Conservation (phyloP, 2,329 filamentous ascomycete genomes). For the Dothidotthia symphoricarpi region DNA sequence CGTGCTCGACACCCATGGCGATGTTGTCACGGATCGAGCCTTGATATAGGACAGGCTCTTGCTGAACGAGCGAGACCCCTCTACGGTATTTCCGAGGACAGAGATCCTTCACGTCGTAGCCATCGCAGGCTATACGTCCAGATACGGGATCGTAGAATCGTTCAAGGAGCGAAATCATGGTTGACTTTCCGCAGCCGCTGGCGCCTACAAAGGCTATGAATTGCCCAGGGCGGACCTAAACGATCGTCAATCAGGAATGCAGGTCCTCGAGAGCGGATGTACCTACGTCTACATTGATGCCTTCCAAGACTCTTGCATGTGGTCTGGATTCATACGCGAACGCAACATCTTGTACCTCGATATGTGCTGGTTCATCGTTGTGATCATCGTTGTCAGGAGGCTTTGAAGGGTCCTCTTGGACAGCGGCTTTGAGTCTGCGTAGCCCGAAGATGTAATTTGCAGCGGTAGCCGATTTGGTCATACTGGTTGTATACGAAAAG, state of each 20-base stretch:
- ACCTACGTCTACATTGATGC: conserved; percentile 64
- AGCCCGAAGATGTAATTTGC: conserved; percentile 57
- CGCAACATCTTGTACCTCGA: conserved; percentile 63
- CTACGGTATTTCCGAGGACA: conserved; percentile 80
- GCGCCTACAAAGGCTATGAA: conserved; percentile 88
- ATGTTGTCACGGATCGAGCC: conserved; percentile 91
- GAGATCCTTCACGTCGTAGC: conserved; percentile 70
- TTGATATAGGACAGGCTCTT: conserved; percentile 93
- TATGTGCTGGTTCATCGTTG: conserved; percentile 35
- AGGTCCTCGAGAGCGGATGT: neutral
- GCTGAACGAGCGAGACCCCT: conserved; percentile 82
- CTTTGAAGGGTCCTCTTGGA: conserved; percentile 38
- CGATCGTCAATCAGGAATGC: neutral
- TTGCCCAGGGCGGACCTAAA: conserved; percentile 52
- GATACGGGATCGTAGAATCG: conserved; percentile 88
- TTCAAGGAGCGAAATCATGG: conserved; percentile 85
- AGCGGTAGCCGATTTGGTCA: conserved; percentile 92
- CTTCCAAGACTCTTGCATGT: conserved; percentile 73
- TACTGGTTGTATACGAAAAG: conserved; percentile 91
- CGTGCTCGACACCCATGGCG: conserved; percentile 61
- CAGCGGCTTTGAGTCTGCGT: conserved; percentile 38
- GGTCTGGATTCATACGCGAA: conserved; percentile 79
- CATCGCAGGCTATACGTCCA: conserved; percentile 78
- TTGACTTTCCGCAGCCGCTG: conserved; percentile 90
- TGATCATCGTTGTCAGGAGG: conserved; percentile 33